Evolutionary conservation across 192 early-diverging fungal species (phyloP), one percentile per base, ranked within the genome.

Genomic region (Physocladia obscura): DNA sequence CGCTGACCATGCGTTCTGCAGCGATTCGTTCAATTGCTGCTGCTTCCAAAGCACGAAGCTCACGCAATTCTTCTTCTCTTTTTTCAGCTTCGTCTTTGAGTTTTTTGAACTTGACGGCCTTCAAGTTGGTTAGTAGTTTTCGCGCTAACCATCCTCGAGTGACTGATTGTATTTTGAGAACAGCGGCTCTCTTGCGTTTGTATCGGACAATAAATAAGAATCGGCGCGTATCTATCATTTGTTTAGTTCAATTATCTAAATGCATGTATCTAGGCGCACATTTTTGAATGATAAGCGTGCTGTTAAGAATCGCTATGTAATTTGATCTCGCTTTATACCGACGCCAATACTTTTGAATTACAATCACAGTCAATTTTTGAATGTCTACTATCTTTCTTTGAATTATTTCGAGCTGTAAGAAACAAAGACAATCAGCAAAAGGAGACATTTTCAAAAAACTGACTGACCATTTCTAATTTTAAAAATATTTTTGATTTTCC

Each of bases 401-500:
- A 2, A 84, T 37, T 44, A 56, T 48, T 0, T 34, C 52, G 32
- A 71, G 49, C 79, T 81, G 19, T 0, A 11, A 39, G 40, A 65
- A 24, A 58, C 0, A 69, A 76, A 22, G 22, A 26, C 0, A 0
- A 72, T 35, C 13, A 22, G 21, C 26, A 2, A 8, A 3, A 5
- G 27, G 21, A 5, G 55, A 70, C 2, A 21, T n/a, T 13, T 19
- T 34, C n/a, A 47, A 31, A 19, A 36, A 62, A 17, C 51, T 2
- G 11, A 52, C 27, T 17, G 74, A 82, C 80, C 4, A 72, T 67
- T 37, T 79, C 80, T 47, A 58, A 36, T 58, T 73, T 74, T 35
- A 85, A 34, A 51, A 85, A 85, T 4, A 85, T 48, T 59, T 85
- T 85, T 11, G 84, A 78, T 38, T 79, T 74, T 15, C 84, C 84